Evolutionary conservation across 805 yeast genomes (phyloP).

Genomic region (Yarrowia deformans): DNA sequence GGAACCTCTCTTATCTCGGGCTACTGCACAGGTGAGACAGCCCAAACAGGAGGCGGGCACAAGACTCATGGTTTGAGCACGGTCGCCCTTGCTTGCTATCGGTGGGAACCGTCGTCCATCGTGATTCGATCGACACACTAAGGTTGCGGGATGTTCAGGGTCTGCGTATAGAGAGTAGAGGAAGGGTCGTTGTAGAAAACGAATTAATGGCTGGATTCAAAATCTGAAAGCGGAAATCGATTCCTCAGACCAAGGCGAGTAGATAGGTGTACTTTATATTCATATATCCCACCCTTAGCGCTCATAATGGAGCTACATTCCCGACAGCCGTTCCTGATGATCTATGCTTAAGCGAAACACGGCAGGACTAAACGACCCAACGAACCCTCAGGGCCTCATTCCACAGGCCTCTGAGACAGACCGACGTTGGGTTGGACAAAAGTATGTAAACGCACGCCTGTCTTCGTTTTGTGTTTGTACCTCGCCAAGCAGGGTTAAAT

Average conservation of each 20-base stretch:
- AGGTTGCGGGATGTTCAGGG: not conserved
- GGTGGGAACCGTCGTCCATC: not conserved
- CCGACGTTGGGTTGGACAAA: no score
- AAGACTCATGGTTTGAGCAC: not conserved
- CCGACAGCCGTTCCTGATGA: not conserved
- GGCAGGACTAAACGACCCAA: constrained; percentile 3
- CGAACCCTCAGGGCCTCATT: not conserved
- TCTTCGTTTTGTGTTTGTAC: not conserved
- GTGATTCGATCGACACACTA: no score
- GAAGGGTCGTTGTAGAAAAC: no score
- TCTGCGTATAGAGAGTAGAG: not conserved
- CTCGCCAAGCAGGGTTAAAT: not conserved
- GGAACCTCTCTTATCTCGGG: not conserved
- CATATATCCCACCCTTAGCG: not conserved
- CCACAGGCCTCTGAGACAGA: not conserved
- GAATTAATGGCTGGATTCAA: no score
- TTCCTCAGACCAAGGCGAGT: not conserved
- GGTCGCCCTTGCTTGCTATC: constrained; percentile 6
- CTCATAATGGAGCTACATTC: not conserved
- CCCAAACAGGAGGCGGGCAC: not conserved
- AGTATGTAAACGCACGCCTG: not conserved
- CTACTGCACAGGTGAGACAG: constrained; percentile 1
- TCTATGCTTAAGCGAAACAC: not conserved
- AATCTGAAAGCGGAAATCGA: no score
- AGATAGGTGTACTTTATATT: not conserved